Evolutionary conservation across 78 protist genomes (phyloP).

Genomic region (Dictyostelium intermedium): DNA sequence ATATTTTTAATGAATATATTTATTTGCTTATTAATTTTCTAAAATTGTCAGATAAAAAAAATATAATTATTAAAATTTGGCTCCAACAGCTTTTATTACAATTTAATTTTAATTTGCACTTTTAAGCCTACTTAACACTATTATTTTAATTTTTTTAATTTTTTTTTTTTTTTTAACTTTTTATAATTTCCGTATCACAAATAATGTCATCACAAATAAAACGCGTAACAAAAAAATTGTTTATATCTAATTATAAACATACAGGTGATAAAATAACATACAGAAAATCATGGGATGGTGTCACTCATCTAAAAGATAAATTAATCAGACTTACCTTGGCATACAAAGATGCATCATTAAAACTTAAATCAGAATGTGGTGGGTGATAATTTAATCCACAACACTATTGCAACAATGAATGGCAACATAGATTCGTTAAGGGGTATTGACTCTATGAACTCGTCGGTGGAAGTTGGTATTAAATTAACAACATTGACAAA

Average conservation of each 20-base stretch:
- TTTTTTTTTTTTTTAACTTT: too few species aligned
- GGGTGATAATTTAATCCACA: constrained; percentile 18
- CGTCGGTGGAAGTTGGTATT: not conserved
- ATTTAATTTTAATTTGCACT: too few species aligned
- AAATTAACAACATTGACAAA: constrained; percentile 10
- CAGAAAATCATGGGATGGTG: not conserved
- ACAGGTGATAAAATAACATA: not conserved
- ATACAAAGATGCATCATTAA: constrained; percentile 8
- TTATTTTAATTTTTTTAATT: too few species aligned
- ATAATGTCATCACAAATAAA: not conserved
- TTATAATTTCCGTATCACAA: too few species aligned
- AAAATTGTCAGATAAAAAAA: too few species aligned
- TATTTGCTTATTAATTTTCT: too few species aligned
- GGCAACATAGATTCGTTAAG: not conserved
- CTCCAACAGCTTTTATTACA: too few species aligned
- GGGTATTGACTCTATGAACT: not conserved
- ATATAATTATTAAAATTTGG: too few species aligned
- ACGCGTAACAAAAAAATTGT: not conserved
- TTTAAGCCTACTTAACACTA: too few species aligned
- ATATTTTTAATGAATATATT: too few species aligned
- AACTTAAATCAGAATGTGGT: not conserved
- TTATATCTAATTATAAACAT: not conserved
- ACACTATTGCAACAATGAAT: constrained; percentile 25
- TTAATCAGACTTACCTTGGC: not conserved
- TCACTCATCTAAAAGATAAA: not conserved